Base-by-base conservation (phyloP, 1,139 yeast genomes). In the Torulaspora pretoriensis region DNA sequence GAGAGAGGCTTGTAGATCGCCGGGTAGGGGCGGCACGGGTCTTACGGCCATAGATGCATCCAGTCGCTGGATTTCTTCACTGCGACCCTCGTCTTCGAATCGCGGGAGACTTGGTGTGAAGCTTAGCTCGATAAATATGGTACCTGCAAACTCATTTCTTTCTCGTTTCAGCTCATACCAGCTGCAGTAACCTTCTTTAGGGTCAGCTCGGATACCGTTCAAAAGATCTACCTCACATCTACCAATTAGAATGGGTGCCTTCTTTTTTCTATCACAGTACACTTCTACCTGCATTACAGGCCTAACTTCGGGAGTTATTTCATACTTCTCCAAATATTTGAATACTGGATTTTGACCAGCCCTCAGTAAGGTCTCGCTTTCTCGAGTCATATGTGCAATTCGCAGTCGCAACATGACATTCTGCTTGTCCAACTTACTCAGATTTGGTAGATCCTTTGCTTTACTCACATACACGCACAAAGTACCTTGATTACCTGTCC, bases 341-440 rank as follows among this genome's bases (percentile, higher is more conserved):
- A 96, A 89, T 35, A 74, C 78, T 0, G 97, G 97, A 2, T 87
- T 83, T 62, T 89, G 97, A 1, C 97, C 97, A 1, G 95, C 97
- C 53, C 97, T 68, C 52, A 77, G 76, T 48, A 83, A 79, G 0
- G 86, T 72, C 23, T 80, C 80, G 0, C 96, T 86, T 53, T 84
- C 78, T 53, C 83, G 77, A 17, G 94, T 92, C 49, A 77, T 77
- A 45, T 86, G 84, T n/a, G 90, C 95, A 3, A 89, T 72, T 47
- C 97, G 70, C 12, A 86, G 74, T 9, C 90, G 79, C 40, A 87
- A 83, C 65, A 85, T 88, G 0, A 96, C 97, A 50, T 87, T 83
- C 65, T 89, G 97, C 58, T 89, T 89, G 55, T 92, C 96, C 30
- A 88, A 69, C 47, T 82, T 85, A 35, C 92, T 72, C 49, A 90